Conservation (phyloP, 129 eudicot species). For the Flaveria trinervia region DNA sequence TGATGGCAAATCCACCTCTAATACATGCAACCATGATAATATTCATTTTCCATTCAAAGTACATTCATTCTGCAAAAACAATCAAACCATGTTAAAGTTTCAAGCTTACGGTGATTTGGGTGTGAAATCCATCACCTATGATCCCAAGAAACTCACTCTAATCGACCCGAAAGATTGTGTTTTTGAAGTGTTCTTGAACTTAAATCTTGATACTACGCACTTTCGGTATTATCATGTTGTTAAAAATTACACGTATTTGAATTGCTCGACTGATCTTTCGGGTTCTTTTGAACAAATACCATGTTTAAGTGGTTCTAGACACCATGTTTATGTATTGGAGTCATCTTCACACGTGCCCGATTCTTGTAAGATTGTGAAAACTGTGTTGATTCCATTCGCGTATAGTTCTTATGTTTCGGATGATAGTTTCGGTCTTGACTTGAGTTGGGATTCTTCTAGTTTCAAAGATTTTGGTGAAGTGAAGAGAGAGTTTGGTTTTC, state of each 20-base stretch:
- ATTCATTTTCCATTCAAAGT: conserved; percentile 42
- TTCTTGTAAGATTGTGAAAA: conserved; percentile 40
- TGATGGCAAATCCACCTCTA: conserved; percentile 13
- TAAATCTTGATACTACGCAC: conserved; percentile 43
- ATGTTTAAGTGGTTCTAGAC: conserved; percentile 39
- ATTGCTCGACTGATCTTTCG: conserved; percentile 35
- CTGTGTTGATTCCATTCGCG: conserved; percentile 49
- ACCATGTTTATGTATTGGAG: conserved; percentile 49
- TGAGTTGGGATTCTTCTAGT: conserved; percentile 42
- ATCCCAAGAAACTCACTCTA: conserved; percentile 44
- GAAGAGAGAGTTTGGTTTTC: conserved; percentile 20
- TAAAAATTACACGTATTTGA: conserved; percentile 45
- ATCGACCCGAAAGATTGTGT: conserved; percentile 62
- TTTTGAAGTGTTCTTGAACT: conserved; percentile 51
- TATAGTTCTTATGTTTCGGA: conserved; percentile 50
- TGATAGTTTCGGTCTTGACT: conserved; percentile 58
- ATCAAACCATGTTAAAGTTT: conserved; percentile 43
- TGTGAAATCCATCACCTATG: conserved; percentile 46
- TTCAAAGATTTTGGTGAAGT: conserved; percentile 24
- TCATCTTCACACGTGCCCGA: conserved; percentile 34
- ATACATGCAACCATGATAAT: conserved; percentile 25
- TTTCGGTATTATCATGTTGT: conserved; percentile 51
- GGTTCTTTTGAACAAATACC: conserved; percentile 40
- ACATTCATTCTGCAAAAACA: conserved; percentile 39
- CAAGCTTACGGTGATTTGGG: conserved; percentile 44